Percentiles rank a stretch among this genome's conserved stretches.
phyloP scores from a whole-genome alignment of 176 grass and related monocot genomes.

The Puccinellia tenuiflora region DNA sequence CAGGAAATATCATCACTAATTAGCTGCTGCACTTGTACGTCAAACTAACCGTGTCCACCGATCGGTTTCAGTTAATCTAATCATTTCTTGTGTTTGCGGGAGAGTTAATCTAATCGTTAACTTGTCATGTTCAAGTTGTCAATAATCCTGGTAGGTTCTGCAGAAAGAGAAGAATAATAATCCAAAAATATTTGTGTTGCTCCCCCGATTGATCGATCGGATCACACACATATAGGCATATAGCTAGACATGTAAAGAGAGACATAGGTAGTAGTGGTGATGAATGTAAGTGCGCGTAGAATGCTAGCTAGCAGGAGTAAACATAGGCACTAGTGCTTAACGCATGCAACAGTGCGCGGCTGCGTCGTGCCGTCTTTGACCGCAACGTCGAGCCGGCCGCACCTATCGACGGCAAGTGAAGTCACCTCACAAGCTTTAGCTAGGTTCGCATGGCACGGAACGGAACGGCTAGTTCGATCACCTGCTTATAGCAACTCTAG shows the following conservation, averaged over 20 bases:
- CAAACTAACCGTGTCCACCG: neutral
- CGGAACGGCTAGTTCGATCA: neutral
- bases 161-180: too few species aligned
- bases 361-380: constrained; percentile 37
- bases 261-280: too few species aligned
- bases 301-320: too few species aligned
- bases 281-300: too few species aligned
- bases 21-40: constrained; percentile 29
- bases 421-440: neutral
- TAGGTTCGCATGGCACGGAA: too few species aligned
- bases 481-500: too few species aligned
- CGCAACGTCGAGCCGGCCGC: constrained; percentile 19
- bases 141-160: too few species aligned
- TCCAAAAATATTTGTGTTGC: too few species aligned
- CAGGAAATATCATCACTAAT: neutral
- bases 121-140: neutral
- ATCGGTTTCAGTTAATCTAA: neutral
- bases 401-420: constrained; percentile 26
- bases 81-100: neutral
- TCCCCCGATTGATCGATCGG: too few species aligned
- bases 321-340: too few species aligned
- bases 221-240: too few species aligned
- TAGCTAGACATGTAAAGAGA: too few species aligned
- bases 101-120: neutral
- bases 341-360: constrained; percentile 39